Evolutionary conservation across 2,329 filamentous ascomycete species (phyloP), one percentile per base, ranked within the genome.

Genomic region (Colletotrichum sp.): DNA sequence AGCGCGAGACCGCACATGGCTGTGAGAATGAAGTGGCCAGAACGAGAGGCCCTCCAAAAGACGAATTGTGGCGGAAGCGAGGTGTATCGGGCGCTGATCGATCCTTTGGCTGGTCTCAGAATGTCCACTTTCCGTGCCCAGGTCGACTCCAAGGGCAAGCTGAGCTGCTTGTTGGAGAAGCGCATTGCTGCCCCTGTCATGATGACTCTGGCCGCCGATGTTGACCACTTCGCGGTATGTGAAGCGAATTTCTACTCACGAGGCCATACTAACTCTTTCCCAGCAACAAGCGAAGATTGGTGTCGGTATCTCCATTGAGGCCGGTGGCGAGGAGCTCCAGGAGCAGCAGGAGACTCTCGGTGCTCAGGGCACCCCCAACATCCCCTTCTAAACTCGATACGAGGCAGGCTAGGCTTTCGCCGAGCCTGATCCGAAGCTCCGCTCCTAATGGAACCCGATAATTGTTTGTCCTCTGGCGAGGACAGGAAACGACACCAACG

Each of bases 261-360:
- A 27, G 27, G 32, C 13, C 43, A 62, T 61, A 76, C 84, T 86
- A 79, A 87, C 52, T 70, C 13, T 62, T 61, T 13, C 60, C 68
- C 80, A 99, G 97, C 95, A 97, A 93, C 91, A 94, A 88, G 95
- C 96, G 80, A 98, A 98, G 90, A 92, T 98, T 80, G 97, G 97
- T 80, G 91, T 99, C 78, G 96, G 95, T 77, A 95, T 99, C 80
- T 98, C 96, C 64, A 95, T 98, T 79, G 96, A 98, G 89, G 92
- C 94, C 68, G 93, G 93, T 66, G 91, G 93, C 71, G 96, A 98
- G 85, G 95, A 97, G 84, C 88, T 98, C 79, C 94, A 97, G 89
- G 94, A 96, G 85, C 94, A 96, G 87, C 94, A 96, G 85, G 94
- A 95, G 84, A 84, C 85, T 76, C 81, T 90, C 65, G 89, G 89